phyloP scores from a whole-genome alignment of 805 yeast genomes.

The Torulaspora franciscae region DNA sequence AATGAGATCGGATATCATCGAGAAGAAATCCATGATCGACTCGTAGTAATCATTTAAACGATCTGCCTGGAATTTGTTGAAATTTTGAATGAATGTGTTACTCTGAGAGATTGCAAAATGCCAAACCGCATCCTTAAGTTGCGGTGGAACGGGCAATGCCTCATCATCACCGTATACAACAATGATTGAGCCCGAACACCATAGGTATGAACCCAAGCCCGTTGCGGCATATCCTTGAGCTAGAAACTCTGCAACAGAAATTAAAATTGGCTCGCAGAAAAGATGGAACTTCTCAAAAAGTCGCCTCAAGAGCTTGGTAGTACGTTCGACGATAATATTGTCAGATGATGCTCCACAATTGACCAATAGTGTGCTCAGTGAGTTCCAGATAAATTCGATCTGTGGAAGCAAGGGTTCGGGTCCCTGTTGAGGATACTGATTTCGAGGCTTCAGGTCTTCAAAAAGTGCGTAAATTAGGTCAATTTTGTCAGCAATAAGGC shows the following conservation, averaged over 20 bases:
- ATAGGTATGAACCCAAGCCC: slow-evolving; percentile 75
- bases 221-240: slow-evolving; percentile 65
- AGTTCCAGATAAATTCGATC: slow-evolving; percentile 28
- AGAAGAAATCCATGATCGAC: slow-evolving; percentile 78
- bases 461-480: slow-evolving; percentile 42
- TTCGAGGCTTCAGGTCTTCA: slow-evolving; percentile 32
- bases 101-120: slow-evolving; percentile 67
- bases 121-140: slow-evolving; percentile 60
- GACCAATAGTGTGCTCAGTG: slow-evolving; percentile 22
- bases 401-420: slow-evolving; percentile 30
- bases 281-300: slow-evolving; percentile 48
- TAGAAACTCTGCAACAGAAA: slow-evolving; percentile 59
- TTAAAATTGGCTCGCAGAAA: slow-evolving; percentile 48
- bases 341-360: slow-evolving; percentile 26
- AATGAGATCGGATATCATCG: slow-evolving; percentile 70
- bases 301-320: slow-evolving; percentile 61
- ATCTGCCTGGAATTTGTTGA: slow-evolving; percentile 25
- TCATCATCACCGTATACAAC: slow-evolving; percentile 64
- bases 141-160: slow-evolving; percentile 32
- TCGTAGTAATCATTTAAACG: slow-evolving; percentile 40
- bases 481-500: slow-evolving; percentile 63
- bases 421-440: slow-evolving; percentile 31
- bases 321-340: slow-evolving; percentile 53
- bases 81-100: slow-evolving; percentile 48
- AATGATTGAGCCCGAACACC: slow-evolving; percentile 82